A percentile compares a stretch with the other conserved stretches of the same genome.
phyloP scores from a whole-genome alignment of 108 stramenopile species.

The Asterionellopsis glacialis region DNA sequence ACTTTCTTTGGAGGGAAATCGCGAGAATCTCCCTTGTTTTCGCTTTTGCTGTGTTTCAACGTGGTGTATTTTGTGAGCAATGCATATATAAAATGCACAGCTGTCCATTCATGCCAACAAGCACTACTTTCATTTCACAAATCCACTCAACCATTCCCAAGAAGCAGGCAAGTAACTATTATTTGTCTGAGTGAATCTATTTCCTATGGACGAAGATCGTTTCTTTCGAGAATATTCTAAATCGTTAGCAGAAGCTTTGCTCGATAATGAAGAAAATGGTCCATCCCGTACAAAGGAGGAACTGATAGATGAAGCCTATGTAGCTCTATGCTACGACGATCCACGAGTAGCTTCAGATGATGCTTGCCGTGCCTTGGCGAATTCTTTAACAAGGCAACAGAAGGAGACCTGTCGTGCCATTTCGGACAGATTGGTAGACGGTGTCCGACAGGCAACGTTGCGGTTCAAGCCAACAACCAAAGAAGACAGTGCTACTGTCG shows the following conservation, averaged over 20 bases:
- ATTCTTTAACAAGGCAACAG: constrained; percentile 5
- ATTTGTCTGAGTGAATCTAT: no score
- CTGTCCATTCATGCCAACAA: no score
- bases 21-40: no score
- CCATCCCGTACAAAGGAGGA: constrained; percentile 3
- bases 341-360: constrained; percentile 9
- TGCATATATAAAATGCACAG: no score
- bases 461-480: constrained; percentile 1
- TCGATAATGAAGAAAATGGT: neutral
- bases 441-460: constrained; percentile 12
- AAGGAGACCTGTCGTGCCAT: constrained; percentile 1
- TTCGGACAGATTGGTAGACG: constrained; percentile 19
- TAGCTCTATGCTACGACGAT: constrained; percentile 20
- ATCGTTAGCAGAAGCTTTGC: constrained; percentile 13
- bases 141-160: no score
- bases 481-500: neutral
- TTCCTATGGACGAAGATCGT: neutral
- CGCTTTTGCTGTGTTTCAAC: no score
- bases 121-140: no score
- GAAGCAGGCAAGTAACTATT: no score
- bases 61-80: no score
- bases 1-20: no score
- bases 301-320: constrained; percentile 12
- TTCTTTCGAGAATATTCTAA: constrained; percentile 6
- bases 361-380: constrained; percentile 10